A percentile compares a stretch with the other conserved stretches of the same genome.
These are phyloP conservation scores for Bryum argenteum DNA, from an alignment of 225 moss, liverwort and hornwort species.

Conservation along the genomic window DNA sequence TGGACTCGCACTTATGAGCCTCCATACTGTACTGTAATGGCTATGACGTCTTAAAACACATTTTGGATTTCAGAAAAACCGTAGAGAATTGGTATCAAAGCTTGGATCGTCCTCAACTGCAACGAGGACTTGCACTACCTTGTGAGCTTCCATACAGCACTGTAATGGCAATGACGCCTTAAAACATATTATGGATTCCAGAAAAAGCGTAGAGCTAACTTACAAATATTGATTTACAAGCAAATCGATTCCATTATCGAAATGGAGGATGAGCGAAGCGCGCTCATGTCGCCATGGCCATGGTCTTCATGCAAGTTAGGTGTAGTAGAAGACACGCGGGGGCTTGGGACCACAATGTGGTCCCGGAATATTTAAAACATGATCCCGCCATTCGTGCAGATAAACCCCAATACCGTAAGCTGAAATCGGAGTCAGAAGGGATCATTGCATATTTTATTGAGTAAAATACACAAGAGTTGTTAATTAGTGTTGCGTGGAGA, in stretches of 20 bases:
- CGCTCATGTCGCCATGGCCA: background rate
- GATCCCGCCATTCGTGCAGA: background rate
- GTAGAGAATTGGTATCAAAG: too few relatives aligned
- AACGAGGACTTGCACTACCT: background rate
- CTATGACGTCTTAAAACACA: background rate
- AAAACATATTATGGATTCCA: background rate
- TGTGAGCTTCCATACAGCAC: background rate
- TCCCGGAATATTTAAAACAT: background rate
- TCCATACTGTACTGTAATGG: background rate
- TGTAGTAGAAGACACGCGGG: background rate
- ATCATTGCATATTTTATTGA: too few relatives aligned
- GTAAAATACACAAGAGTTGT: too few relatives aligned
- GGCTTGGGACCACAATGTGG: constrained; percentile 3
- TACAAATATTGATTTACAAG: too few relatives aligned
- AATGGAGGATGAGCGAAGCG: too few relatives aligned
- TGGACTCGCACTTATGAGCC: background rate
- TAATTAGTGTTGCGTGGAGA: too few relatives aligned
- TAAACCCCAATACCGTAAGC: background rate
- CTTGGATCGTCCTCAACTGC: background rate
- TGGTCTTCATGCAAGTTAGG: background rate
- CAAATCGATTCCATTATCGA: background rate
- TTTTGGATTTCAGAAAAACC: too few relatives aligned
- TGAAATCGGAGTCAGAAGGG: background rate
- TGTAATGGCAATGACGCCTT: too few relatives aligned
- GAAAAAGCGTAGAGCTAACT: background rate